Evolutionary conservation across 768 basidiomycete species (phyloP), one percentile per base, ranked within the genome.

Genomic region (Chalciporus pseudorubinellus): DNA sequence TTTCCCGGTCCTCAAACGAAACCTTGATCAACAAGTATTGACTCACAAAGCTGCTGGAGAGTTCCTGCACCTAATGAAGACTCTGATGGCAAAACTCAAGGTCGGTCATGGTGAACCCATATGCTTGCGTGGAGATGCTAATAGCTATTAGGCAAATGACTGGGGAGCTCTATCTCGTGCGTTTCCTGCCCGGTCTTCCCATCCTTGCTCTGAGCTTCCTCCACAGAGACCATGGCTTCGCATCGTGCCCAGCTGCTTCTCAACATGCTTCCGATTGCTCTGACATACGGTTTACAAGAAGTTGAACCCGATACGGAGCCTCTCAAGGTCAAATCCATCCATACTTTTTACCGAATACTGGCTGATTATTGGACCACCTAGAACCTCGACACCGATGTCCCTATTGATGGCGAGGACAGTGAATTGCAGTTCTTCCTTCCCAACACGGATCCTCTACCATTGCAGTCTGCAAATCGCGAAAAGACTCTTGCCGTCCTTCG

Each of bases 1-100:
- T 13, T 82, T 84, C 58, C 67, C 69, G 0, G 64, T 65, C 0
- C 59, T 84, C 6, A 80, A 77, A 59, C 66, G 62, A 39, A 66
- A 68, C 7, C 69, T 84, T 14, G 77, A 82, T 57, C 65, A 68
- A 38, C 81, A 83, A 53, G 53, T 57, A 3, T 57, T 75, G 9
- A 80, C 81, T 0, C 80, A 84, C 57, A 62, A 66, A 4, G 69
- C 73, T 0, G 83, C 79, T 0, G 76, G 77, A 22, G 72, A 79
- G 48, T 84, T 84, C 56, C 62, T 84, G 13, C 74, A 76, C 33
- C 75, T 77, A 1, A 65, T 84, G 57, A 84, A 84, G 64, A 79
- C 79, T 0, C 53, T 84, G 45, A 84, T 84, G 82, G 83, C 83
- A 7, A 84, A 84, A 53, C 64, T 84, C 48, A 84, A 84, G 74